Percentiles rank a stretch among this genome's conserved stretches.
These are phyloP conservation scores for Capsicum rhomboideum DNA, from an alignment of 257 asterid species.

Conservation along the genomic window DNA sequence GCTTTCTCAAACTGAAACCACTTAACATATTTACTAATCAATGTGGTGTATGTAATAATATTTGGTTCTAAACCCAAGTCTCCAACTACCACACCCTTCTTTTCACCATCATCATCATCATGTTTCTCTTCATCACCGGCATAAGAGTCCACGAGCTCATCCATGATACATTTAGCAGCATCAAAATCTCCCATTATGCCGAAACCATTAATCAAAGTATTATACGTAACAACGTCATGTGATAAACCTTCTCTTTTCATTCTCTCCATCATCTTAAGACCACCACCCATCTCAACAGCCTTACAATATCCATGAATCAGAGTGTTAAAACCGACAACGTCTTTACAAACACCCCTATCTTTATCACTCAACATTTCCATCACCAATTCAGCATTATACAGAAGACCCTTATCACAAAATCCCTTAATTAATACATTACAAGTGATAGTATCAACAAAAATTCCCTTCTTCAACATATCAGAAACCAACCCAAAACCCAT, in stretches of 20 bases:
- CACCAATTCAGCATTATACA: slow-evolving; percentile 49
- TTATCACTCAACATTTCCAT: slow-evolving; percentile 44
- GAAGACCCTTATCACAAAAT: slow-evolving; percentile 59
- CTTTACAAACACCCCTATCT: slow-evolving; percentile 20
- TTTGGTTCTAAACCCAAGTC: slow-evolving; percentile 28
- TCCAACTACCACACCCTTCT: slow-evolving; percentile 8
- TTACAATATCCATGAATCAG: slow-evolving; percentile 58
- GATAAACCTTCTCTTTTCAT: slow-evolving; percentile 46
- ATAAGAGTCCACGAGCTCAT: slow-evolving; percentile 29
- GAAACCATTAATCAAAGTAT: slow-evolving; percentile 64
- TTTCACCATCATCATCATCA: slow-evolving; percentile 16
- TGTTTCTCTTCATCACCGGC: background rate
- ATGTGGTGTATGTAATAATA: slow-evolving; percentile 42
- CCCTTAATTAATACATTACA: slow-evolving; percentile 76
- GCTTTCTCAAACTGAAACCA: slow-evolving; percentile 42
- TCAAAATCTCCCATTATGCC: slow-evolving; percentile 67
- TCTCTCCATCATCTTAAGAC: slow-evolving; percentile 38
- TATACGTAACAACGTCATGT: slow-evolving; percentile 64
- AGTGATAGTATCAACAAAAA: slow-evolving; percentile 46
- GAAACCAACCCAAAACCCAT: slow-evolving; percentile 67
- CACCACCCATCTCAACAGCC: slow-evolving; percentile 39
- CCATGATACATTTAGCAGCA: slow-evolving; percentile 54
- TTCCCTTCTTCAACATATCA: slow-evolving; percentile 60
- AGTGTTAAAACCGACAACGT: slow-evolving; percentile 65
- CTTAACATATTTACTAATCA: slow-evolving; percentile 41